Evolutionary conservation across 257 asterid genomes (phyloP).

Genomic region (Hygrophila difformis): DNA sequence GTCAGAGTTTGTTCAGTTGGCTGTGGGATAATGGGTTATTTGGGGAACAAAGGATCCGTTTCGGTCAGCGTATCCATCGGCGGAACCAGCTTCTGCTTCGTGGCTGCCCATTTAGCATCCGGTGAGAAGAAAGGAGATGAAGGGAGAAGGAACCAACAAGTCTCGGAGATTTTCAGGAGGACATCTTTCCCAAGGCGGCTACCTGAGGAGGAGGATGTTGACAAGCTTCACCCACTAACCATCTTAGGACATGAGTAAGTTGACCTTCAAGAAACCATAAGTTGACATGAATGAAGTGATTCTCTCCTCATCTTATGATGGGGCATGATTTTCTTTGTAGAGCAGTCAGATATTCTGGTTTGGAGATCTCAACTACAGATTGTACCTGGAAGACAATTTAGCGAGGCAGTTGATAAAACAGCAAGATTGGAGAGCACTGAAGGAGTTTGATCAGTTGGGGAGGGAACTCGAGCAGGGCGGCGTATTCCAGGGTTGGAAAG

Average conservation of each 20-base stretch:
- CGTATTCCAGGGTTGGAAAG: constrained; percentile 88
- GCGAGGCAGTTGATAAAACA: constrained; percentile 67
- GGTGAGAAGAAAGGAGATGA: constrained; percentile 96
- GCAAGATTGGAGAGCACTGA: constrained; percentile 69
- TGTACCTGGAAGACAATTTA: constrained; percentile 65
- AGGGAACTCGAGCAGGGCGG: constrained; percentile 77
- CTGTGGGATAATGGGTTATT: constrained; percentile 90
- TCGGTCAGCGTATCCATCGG: constrained; percentile 68
- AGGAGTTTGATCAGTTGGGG: constrained; percentile 69
- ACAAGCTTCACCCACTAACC: constrained; percentile 46
- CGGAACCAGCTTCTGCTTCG: constrained; percentile 81
- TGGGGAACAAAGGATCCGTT: constrained; percentile 91
- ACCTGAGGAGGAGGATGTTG: constrained; percentile 31
- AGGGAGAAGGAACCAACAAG: constrained; percentile 78
- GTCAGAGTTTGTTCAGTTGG: constrained; percentile 77
- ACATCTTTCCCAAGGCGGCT: constrained; percentile 53
- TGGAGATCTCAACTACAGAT: constrained; percentile 96
- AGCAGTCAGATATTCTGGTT: constrained; percentile 92
- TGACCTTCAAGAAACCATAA: neutral
- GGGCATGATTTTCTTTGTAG: constrained; percentile 19
- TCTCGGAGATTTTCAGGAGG: constrained; percentile 68
- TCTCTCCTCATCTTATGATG: neutral
- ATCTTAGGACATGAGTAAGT: constrained; percentile 93
- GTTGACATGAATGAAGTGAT: too few species aligned
- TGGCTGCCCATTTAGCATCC: constrained; percentile 87